These are phyloP conservation scores for Penicillium janthinellum DNA, from an alignment of 2,329 filamentous ascomycete genomes.

Conservation along the genomic window DNA sequence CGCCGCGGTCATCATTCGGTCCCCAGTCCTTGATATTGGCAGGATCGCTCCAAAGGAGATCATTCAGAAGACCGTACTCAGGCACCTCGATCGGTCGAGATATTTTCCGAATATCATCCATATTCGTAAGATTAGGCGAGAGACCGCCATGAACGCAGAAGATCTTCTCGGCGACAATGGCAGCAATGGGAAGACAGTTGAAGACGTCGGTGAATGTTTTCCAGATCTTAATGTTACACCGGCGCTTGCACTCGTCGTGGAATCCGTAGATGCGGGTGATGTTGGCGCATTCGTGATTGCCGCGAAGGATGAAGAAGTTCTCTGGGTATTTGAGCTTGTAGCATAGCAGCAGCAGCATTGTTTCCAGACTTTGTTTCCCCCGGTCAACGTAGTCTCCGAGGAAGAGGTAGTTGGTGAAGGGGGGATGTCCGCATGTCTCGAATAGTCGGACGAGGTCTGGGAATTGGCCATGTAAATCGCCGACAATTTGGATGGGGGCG, in stretches of 20 bases:
- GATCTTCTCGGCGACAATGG: constrained; percentile 5
- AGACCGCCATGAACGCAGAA: constrained; percentile 6
- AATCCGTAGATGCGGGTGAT: constrained; percentile 8
- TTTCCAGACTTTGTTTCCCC: constrained; percentile 11
- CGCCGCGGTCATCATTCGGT: constrained; percentile 2
- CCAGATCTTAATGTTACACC: constrained; percentile 8
- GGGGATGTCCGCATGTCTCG: constrained; percentile 1
- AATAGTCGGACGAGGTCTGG: constrained; percentile 3
- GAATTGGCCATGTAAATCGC: constrained; percentile 6
- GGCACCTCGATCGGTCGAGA: constrained; percentile 4
- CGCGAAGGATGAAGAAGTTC: constrained; percentile 5
- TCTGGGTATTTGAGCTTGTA: constrained; percentile 8
- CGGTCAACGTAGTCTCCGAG: constrained; percentile 9
- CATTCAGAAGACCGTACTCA: constrained; percentile 7
- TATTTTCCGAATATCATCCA: constrained; percentile 8
- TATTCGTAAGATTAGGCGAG: constrained; percentile 2
- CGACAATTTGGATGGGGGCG: constrained; percentile 6
- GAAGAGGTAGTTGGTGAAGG: constrained; percentile 2
- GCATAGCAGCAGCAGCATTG: constrained; percentile 4
- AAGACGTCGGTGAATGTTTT: constrained; percentile 7
- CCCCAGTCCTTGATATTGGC: constrained; percentile 7
- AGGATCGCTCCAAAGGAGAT: constrained; percentile 5
- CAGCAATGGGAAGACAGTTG: constrained; percentile 3
- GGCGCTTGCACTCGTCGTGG: constrained; percentile 7
- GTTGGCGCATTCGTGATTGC: constrained; percentile 7